A percentile compares a stretch with the other conserved stretches of the same genome.
These are phyloP conservation scores for Mycena galopus DNA, from an alignment of 768 basidiomycete genomes.

Conservation along the genomic window DNA sequence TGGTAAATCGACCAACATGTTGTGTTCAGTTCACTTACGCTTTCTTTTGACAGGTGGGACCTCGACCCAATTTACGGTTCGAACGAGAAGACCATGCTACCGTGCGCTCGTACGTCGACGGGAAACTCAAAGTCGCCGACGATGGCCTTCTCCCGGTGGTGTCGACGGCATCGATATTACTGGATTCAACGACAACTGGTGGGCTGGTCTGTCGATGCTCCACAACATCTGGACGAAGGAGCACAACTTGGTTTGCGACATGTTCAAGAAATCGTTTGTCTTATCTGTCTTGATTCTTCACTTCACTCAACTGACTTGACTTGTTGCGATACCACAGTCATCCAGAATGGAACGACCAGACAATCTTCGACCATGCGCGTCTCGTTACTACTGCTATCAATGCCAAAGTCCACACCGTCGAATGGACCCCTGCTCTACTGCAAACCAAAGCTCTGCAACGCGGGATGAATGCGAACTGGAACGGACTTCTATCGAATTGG, in stretches of 20 bases:
- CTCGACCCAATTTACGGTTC: conserved; percentile 21
- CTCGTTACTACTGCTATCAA: conserved; percentile 33
- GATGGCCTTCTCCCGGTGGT: no score
- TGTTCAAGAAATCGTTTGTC: conserved; percentile 14
- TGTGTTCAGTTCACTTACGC: no score
- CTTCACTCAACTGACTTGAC: neutral
- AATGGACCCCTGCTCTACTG: conserved; percentile 30
- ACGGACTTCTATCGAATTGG: no score
- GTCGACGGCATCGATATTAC: no score
- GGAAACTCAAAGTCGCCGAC: no score
- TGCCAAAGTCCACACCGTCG: conserved; percentile 32
- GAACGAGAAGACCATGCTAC: conserved; percentile 26
- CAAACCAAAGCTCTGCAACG: conserved; percentile 10
- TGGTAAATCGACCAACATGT: no score
- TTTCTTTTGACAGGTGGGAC: conserved; percentile 34
- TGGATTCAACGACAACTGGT: no score
- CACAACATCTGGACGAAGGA: no score
- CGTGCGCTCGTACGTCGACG: conserved; percentile 18
- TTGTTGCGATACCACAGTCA: no score
- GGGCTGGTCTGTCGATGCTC: no score
- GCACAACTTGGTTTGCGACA: no score
- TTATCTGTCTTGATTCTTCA: neutral
- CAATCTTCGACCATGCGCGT: conserved; percentile 30
- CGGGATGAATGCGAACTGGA: conserved; percentile 2
- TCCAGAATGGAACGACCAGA: no score